phyloP scores from a whole-genome alignment of 306 rosid genomes.

The Delonix regia region DNA sequence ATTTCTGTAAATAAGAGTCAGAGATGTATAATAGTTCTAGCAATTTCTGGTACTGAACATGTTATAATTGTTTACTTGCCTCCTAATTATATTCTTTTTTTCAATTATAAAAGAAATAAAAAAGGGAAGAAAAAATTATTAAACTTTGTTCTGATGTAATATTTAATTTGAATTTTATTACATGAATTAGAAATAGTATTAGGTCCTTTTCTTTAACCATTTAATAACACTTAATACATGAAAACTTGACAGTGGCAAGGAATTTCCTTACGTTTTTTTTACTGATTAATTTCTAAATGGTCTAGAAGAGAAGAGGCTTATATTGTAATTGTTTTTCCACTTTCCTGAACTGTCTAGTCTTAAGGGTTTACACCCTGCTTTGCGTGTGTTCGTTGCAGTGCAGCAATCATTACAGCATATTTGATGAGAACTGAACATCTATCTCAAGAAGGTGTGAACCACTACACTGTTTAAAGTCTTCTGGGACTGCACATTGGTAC shows the following conservation, averaged over 20 bases:
- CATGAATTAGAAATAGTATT: background rate
- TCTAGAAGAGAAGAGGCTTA: background rate
- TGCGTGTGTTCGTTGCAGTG: constrained; percentile 71
- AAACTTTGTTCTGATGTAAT: background rate
- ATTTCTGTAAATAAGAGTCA: background rate
- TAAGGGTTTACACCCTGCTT: constrained; percentile 38
- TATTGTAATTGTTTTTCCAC: background rate
- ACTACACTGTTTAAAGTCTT: constrained; percentile 44
- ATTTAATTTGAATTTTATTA: background rate
- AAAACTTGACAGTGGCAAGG: background rate
- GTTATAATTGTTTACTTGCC: background rate
- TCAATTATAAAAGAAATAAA: background rate
- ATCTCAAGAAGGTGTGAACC: constrained; percentile 78
- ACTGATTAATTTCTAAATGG: background rate
- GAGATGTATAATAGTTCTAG: background rate
- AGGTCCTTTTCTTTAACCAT: background rate
- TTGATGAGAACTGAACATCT: constrained; percentile 86
- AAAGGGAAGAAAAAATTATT: background rate
- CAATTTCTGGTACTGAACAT: background rate
- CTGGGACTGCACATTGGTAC: constrained; percentile 38
- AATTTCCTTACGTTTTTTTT: background rate
- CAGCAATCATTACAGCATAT: constrained; percentile 84
- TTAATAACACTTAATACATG: background rate
- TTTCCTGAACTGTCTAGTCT: constrained; percentile 30
- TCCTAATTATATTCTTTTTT: background rate